phyloP scores from a whole-genome alignment of 192 early-diverging fungal species.

The Helicostylum pulchrum region DNA sequence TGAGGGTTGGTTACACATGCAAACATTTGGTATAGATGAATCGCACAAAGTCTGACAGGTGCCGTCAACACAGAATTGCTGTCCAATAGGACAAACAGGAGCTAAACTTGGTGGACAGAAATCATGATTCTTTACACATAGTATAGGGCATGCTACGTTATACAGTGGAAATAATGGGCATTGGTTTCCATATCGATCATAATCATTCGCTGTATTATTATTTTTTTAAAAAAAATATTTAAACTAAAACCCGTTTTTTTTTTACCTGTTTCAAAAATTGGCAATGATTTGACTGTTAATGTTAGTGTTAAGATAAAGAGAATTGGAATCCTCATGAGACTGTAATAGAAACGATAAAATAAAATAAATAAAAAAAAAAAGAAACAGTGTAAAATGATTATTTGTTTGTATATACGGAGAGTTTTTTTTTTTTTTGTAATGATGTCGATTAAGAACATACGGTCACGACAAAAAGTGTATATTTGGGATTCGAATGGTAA shows the following conservation, averaged over 20 bases:
- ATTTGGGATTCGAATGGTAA: too few relatives aligned
- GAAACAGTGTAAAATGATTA: background rate
- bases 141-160: slow-evolving; percentile 46
- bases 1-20: slow-evolving; percentile 40
- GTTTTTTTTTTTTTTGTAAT: too few relatives aligned
- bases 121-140: slow-evolving; percentile 48
- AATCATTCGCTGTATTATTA: slow-evolving; percentile 37
- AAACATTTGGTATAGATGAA: slow-evolving; percentile 42
- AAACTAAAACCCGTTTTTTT: background rate
- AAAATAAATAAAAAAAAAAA: background rate
- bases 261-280: slow-evolving; percentile 13
- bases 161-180: slow-evolving; percentile 48
- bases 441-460: too few relatives aligned
- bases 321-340: background rate
- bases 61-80: slow-evolving; percentile 55
- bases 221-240: too few relatives aligned
- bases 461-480: too few relatives aligned
- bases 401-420: too few relatives aligned
- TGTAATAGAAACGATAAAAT: background rate
- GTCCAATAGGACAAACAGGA: slow-evolving; percentile 35
- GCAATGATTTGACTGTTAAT: background rate
- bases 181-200: slow-evolving; percentile 43
- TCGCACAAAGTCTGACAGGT: slow-evolving; percentile 45
- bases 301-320: background rate
- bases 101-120: slow-evolving; percentile 47